Base-by-base conservation (phyloP, 2,329 filamentous ascomycete species). In the Herpotrichia juniperi region DNA sequence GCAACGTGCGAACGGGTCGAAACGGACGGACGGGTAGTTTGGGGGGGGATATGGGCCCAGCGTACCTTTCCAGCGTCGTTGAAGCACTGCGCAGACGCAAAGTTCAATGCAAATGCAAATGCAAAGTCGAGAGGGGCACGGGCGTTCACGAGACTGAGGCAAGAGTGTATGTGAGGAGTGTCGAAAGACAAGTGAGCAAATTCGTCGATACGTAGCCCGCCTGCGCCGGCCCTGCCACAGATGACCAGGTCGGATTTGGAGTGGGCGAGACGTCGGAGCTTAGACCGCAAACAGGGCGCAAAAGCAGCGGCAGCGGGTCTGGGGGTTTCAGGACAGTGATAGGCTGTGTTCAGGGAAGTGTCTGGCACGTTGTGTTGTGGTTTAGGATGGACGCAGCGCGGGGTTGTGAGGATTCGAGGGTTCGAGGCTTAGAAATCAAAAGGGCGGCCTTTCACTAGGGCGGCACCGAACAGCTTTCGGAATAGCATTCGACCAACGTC, bases 171-270 rank as follows among this genome's bases (percentile, higher is more conserved):
- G 61, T 54, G 54, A 59, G 60, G 16, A 25, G 28, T 53, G 46
- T 51, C 37, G 42, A 46, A 31, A 32, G 48, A 19, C n/a, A 37
- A 22, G n/a, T n/a, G 50, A 19, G 55, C 50, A 53, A 57, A 59
- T 53, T 56, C 30, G 28, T 48, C 54, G 50, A 55, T 56, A 57
- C 53, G 54, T 54, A 53, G 56, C 48, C 48, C 45, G 46, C 16
- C 40, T 17, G 40, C 22, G 46, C 28, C 42, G 44, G 25, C 30
- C 46, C 48, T 53, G 53, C n/a, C n/a, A 35, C 54, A 58, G 57
- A 57, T 59, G 58, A 59, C 56, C 56, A 21, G 39, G 56, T 57
- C 49, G 51, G 53, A 54, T 42, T 54, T 31, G 48, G 47, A 25
- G 51, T 31, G 52, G 58, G 47, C 53, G 46, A 52, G 48, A 51